Evolutionary conservation across 2,329 filamentous ascomycete species (phyloP).

Genomic region (Sclerotinia subarctica): DNA sequence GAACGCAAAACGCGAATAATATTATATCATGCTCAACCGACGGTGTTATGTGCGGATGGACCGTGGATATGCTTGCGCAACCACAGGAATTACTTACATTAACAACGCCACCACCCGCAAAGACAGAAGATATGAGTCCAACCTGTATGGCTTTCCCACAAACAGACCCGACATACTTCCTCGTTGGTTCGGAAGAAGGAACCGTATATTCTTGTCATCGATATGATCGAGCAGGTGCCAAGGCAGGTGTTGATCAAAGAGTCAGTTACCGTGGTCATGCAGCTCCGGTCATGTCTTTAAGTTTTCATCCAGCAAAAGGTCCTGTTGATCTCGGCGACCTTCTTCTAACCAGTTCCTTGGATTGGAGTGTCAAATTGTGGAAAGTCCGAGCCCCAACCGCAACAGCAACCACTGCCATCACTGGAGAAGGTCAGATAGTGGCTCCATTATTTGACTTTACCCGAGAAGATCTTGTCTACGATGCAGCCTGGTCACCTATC

Average conservation of each 20-base stretch:
- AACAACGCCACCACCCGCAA: slow-evolving; percentile 77
- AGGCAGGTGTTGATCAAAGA: slow-evolving; percentile 88
- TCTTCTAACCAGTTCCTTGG: slow-evolving; percentile 84
- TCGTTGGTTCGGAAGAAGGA: slow-evolving; percentile 95
- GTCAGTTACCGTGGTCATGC: slow-evolving; percentile 87
- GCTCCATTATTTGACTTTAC: slow-evolving; percentile 83
- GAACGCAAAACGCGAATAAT: slow-evolving; percentile 98
- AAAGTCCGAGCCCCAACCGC: slow-evolving; percentile 81
- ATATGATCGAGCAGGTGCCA: slow-evolving; percentile 95
- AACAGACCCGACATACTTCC: slow-evolving; percentile 94
- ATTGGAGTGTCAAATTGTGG: slow-evolving; percentile 98
- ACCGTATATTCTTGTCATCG: slow-evolving; percentile 94
- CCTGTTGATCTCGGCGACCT: slow-evolving; percentile 93
- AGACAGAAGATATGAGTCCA: slow-evolving; percentile 91
- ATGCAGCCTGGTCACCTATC: slow-evolving; percentile 90
- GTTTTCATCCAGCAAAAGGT: slow-evolving; percentile 90
- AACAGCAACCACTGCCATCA: slow-evolving; percentile 55
- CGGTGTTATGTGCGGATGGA: slow-evolving; percentile 95
- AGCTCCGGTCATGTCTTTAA: slow-evolving; percentile 91
- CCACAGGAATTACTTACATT: slow-evolving; percentile 92
- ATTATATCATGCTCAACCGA: slow-evolving; percentile 97
- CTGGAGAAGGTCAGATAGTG: slow-evolving; percentile 51
- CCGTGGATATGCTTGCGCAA: slow-evolving; percentile 94
- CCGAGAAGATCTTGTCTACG: slow-evolving; percentile 94
- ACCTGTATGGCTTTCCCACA: slow-evolving; percentile 94